phyloP scores from a whole-genome alignment of 2,329 filamentous ascomycete genomes.

The Emmonsiellopsis sp. region DNA sequence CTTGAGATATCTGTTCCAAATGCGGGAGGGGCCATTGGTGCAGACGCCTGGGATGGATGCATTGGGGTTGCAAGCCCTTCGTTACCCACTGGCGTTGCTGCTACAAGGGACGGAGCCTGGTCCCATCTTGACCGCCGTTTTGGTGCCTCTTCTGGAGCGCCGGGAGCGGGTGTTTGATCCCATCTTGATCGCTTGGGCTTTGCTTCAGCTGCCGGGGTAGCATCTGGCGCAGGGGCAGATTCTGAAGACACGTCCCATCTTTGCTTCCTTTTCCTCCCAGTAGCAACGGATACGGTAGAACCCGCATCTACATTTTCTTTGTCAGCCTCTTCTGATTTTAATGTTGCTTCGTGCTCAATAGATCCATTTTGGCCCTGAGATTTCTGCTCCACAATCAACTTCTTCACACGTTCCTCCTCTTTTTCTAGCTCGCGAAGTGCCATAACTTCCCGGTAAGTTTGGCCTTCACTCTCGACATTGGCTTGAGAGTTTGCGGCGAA shows the following conservation, averaged over 20 bases:
- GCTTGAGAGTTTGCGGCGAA: conserved; percentile 69
- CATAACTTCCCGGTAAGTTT: conserved; percentile 87
- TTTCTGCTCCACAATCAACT: conserved; percentile 68
- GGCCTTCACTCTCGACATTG: conserved; percentile 59
- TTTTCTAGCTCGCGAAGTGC: conserved; percentile 79
- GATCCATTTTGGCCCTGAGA: conserved; percentile 48
- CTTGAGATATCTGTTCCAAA: conserved; percentile 75
- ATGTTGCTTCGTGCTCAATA: conserved; percentile 60
- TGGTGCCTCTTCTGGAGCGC: conserved; percentile 47
- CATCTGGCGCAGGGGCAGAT: conserved; percentile 41
- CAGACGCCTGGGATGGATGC: conserved; percentile 57
- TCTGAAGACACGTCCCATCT: conserved; percentile 79
- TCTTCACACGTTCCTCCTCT: conserved; percentile 80
- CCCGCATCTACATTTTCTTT: conserved; percentile 67
- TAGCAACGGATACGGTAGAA: conserved; percentile 53
- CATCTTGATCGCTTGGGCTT: conserved; percentile 75
- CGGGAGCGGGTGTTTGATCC: conserved; percentile 68
- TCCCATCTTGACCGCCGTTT: conserved; percentile 87
- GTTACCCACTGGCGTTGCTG: conserved; percentile 65
- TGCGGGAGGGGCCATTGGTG: conserved; percentile 44
- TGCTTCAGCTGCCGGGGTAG: conserved; percentile 43
- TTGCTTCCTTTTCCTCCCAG: conserved; percentile 78
- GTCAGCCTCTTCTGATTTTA: conserved; percentile 57
- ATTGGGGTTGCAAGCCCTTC: conserved; percentile 69
- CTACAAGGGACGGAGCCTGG: conserved; percentile 60